Conservation (phyloP, 768 basidiomycete genomes). For the Phlebiopsis gigantea region DNA sequence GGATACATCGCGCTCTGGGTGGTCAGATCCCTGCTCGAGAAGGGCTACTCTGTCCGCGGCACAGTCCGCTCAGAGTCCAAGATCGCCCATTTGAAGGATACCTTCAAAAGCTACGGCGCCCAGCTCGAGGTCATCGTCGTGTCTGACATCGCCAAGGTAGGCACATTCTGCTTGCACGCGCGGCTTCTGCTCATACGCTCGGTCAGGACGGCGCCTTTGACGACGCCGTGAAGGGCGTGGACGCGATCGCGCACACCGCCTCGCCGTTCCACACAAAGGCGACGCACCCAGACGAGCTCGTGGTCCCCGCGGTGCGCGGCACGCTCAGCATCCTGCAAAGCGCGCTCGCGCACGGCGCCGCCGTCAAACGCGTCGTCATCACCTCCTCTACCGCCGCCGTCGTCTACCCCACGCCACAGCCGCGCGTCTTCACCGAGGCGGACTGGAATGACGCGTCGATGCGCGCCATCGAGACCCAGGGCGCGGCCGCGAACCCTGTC, state of each 20-base stretch:
- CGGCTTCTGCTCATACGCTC: background rate
- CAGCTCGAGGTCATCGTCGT: conserved; percentile 62
- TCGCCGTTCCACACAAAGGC: conserved; percentile 14
- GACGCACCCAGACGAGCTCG: conserved; percentile 24
- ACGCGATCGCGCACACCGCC: conserved; percentile 19
- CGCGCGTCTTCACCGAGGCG: conserved; percentile 36
- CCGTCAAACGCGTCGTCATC: conserved; percentile 64
- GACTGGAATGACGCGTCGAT: conserved; percentile 37
- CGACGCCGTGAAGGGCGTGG: conserved; percentile 19
- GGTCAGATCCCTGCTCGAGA: conserved; percentile 45
- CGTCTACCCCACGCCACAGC: conserved; percentile 17
- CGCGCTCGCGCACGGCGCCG: conserved; percentile 25
- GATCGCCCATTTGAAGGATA: conserved; percentile 44
- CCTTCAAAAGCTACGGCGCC: conserved; percentile 46
- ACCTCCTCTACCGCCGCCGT: conserved; percentile 59
- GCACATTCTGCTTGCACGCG: background rate
- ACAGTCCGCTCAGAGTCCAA: conserved; percentile 57
- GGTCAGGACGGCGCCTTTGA: conserved; percentile 19
- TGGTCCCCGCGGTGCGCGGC: conserved; percentile 40
- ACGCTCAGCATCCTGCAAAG: conserved; percentile 33
- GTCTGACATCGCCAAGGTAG: conserved; percentile 52
- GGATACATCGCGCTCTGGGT: conserved; percentile 56
- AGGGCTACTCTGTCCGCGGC: conserved; percentile 56
- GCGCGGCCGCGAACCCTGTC: conserved; percentile 21
- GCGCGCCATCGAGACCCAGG: conserved; percentile 25